Evolutionary conservation across 2,329 filamentous ascomycete species (phyloP), one percentile per base, ranked within the genome.

Genomic region (Scortechinia acanthostroma): DNA sequence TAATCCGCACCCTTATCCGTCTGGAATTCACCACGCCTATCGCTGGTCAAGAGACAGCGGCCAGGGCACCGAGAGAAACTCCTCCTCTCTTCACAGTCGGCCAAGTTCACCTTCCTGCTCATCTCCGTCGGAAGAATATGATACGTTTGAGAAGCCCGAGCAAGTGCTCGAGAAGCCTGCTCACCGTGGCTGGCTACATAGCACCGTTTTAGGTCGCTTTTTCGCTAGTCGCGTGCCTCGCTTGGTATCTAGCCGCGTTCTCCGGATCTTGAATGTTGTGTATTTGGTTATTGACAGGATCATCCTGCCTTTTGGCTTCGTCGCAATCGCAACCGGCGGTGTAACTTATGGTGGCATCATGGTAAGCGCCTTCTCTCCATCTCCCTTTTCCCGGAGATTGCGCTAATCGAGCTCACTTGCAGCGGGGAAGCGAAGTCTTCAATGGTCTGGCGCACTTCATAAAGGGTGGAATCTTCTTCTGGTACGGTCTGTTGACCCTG

Each of bases 401-500:
- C 44, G 25, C 35, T 22, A 21, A 19, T 22, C 40, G 44, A 42
- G 23, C 17, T 19, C 3, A 10, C 25, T 30, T 10, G 17, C 51
- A 90, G 85, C 82, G 85, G 60, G 84, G 77, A 3, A 61, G 62
- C 19, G 71, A 71, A 2, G 69, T 96, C 47, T 94, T 91, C 69
- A 91, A 83, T 53, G 89, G 91, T 2, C 72, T 96, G 35, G 91
- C 91, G 4, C 91, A 97, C 59, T 95, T 88, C 69, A 82, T 96
- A 61, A 97, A 97, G 61, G 91, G 91, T 42, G 88, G 88, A 3
- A 86, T 97, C 45, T 97, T 97, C 70, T 89, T 96, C 67, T 93
- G 88, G 83, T 88, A 94, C 50, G 91, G 91, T 5, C 65, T 95
- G 17, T 67, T 96, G 48, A 95, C 88, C 0, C 73, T 97, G 3